Conservation (phyloP, 169 alveolate species). For the Cytauxzoon felis region DNA sequence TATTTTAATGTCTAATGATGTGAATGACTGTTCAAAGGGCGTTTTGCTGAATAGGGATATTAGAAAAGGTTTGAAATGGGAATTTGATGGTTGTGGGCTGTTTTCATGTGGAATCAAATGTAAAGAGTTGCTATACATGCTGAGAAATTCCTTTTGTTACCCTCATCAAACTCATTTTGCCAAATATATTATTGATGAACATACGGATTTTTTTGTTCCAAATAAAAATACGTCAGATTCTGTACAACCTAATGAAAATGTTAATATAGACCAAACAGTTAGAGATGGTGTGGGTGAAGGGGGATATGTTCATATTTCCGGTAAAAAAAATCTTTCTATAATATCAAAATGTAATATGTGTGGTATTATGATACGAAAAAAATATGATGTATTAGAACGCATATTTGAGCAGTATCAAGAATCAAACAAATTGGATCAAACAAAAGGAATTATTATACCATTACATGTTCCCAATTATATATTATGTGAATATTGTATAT, state of each 20-base stretch:
- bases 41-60: too few species aligned
- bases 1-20: too few species aligned
- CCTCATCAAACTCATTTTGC: slow-evolving; percentile 2
- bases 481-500: not conserved
- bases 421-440: not conserved
- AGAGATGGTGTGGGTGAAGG: too few species aligned
- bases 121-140: not conserved
- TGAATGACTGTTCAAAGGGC: too few species aligned
- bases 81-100: slow-evolving; percentile 36
- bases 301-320: too few species aligned
- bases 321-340: not conserved
- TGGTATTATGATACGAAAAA: not conserved
- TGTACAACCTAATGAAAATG: too few species aligned
- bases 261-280: too few species aligned
- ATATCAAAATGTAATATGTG: not conserved
- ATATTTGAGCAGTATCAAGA: not conserved
- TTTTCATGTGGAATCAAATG: slow-evolving; percentile 11
- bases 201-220: too few species aligned
- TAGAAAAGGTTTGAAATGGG: slow-evolving; percentile 27
- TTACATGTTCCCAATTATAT: not conserved
- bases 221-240: too few species aligned
- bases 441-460: not conserved
- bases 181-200: too few species aligned
- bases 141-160: not conserved
- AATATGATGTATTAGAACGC: not conserved